Conservation (phyloP, 805 yeast genomes). For the Metschnikowia cerradonensis region DNA sequence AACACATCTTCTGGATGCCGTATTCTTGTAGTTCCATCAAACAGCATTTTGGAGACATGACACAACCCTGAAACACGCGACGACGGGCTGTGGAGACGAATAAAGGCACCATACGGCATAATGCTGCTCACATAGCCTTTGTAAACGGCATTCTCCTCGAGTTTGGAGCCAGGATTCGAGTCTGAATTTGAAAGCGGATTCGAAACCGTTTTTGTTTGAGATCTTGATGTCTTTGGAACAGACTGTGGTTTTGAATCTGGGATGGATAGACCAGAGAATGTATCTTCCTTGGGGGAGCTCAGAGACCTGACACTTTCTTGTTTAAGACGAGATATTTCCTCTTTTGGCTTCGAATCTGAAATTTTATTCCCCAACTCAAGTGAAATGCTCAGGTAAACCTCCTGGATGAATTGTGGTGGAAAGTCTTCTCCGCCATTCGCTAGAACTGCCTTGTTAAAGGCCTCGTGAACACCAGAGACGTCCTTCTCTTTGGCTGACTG, state of each 20-base stretch:
- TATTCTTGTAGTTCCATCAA: conserved; percentile 42
- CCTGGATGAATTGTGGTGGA: conserved; percentile 28
- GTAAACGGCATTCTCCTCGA: conserved; percentile 36
- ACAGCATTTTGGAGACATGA: conserved; percentile 68
- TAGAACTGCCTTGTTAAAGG: conserved; percentile 17
- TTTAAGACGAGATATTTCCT: not conserved
- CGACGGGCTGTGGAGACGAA: conserved; percentile 38
- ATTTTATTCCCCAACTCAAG: not conserved
- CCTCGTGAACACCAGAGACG: not conserved
- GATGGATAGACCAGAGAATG: conserved; percentile 1
- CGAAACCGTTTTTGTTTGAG: not conserved
- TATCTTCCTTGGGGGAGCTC: not conserved
- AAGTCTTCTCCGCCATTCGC: conserved; percentile 42
- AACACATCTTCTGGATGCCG: conserved; percentile 58
- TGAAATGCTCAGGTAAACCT: conserved; percentile 17
- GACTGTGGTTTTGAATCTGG: not conserved
- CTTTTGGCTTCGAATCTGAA: not conserved
- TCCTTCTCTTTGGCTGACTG: conserved; percentile 13
- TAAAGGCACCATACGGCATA: conserved; percentile 75
- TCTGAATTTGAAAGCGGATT: no score
- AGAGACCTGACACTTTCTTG: not conserved
- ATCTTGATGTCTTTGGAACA: not conserved
- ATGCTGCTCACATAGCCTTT: conserved; percentile 58
- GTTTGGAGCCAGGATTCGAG: not conserved
- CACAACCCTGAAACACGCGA: conserved; percentile 56